A percentile compares a stretch with the other conserved stretches of the same genome.
Evolutionary conservation across 495 filamentous ascomycete genomes (phyloP).

Genomic region (Penicillium flavigenum): DNA sequence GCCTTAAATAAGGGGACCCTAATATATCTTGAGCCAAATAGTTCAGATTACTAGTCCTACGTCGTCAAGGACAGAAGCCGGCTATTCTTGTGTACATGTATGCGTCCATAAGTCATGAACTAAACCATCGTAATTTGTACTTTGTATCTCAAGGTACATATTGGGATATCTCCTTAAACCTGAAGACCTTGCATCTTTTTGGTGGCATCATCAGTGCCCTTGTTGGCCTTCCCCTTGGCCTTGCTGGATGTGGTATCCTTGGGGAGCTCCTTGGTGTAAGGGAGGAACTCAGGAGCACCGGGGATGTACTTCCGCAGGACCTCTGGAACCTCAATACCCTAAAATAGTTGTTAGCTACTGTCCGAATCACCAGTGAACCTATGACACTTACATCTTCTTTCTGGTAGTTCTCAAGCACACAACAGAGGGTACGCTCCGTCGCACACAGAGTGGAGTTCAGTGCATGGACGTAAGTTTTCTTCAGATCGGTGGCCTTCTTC

Average conservation of each 20-base stretch:
- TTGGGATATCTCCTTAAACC: conserved; percentile 26
- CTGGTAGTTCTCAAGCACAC: conserved; percentile 95
- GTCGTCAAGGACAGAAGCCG: neutral
- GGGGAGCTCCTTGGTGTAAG: conserved; percentile 79
- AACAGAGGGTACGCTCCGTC: conserved; percentile 91
- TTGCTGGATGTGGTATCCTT: conserved; percentile 67
- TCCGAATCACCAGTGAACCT: neutral
- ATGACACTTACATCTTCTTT: conserved; percentile 65
- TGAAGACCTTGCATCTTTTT: conserved; percentile 44
- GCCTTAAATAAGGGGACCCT: neutral
- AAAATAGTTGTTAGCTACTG: conserved; percentile 11
- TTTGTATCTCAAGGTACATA: conserved; percentile 9
- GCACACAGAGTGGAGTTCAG: conserved; percentile 91
- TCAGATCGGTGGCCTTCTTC: conserved; percentile 74
- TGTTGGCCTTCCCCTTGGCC: conserved; percentile 47
- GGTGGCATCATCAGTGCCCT: conserved; percentile 35
- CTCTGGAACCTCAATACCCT: conserved; percentile 85
- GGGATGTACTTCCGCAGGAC: conserved; percentile 90
- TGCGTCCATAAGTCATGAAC: neutral
- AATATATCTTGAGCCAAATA: no score
- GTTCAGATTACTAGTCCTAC: neutral
- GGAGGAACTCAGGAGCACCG: conserved; percentile 81
- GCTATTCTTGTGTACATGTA: neutral
- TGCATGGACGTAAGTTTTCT: conserved; percentile 92
- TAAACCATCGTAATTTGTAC: conserved; percentile 8